Evolutionary conservation across 1,139 yeast species (phyloP), one percentile per base, ranked within the genome.

Genomic region (Scheffersomyces insectosa): DNA sequence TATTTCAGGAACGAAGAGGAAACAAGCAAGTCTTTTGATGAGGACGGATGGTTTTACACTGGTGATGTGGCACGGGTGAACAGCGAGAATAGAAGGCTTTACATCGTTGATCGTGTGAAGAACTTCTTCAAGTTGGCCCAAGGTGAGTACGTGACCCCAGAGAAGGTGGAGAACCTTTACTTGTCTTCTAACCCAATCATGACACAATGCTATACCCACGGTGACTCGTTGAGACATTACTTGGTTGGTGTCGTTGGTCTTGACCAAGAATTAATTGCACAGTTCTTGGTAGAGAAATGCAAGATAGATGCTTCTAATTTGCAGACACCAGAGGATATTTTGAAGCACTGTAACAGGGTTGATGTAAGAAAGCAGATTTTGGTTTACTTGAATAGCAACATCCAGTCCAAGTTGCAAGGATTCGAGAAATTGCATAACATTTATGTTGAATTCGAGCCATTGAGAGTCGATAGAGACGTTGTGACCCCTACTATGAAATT

Each of bases 51-150:
- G 65, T 60, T 60, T 54, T 42, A 48, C 33, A 62, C 65, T 11
- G 66, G 66, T 3, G 66, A 61, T 38, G 60, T 61, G 33, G 66
- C 65, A 1, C 56, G 50, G 33, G 49, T 61, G 15, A 46, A 49
- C 25, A 33, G 37, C 12, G 38, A 29, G 16, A 47, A 43, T 10
- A 62, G 63, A 14, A 49, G 54, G 27, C 42, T 60, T 28, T 51
- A 46, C 43, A 60, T 61, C 33, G 52, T 61, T 37, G 66, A 61
- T 47, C 47, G 66, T 32, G 66, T 61, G 36, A 61, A 61, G 56
- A 61, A 61, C 51, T 61, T 60, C 48, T 60, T 61, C 57, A 61
- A 61, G 53, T 58, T 61, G 54, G 57, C 63, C 30, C 65, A 60
- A 42, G 65, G 65, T 40, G 65, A 60, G 47, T 60, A 60, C 43